phyloP scores from a whole-genome alignment of 495 filamentous ascomycete species.

The Podospora pseudoanserina region DNA sequence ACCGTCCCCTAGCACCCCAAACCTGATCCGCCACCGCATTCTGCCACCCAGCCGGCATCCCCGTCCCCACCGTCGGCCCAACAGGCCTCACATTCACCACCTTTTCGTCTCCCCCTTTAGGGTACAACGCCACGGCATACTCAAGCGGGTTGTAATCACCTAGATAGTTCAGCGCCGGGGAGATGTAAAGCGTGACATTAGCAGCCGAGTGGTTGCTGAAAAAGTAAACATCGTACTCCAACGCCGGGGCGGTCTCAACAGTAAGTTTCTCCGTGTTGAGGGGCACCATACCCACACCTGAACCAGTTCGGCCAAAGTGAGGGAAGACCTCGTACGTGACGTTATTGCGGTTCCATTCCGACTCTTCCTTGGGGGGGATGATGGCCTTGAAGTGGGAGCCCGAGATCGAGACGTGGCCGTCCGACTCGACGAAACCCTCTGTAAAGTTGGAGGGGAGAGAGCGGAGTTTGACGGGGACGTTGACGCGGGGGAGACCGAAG shows the following conservation, averaged over 20 bases:
- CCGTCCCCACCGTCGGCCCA: constrained; percentile 41
- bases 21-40: constrained; percentile 54
- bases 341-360: constrained; percentile 31
- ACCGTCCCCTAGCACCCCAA: constrained; percentile 51
- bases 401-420: constrained; percentile 59
- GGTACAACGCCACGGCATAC: constrained; percentile 55
- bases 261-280: constrained; percentile 48
- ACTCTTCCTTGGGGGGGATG: constrained; percentile 36
- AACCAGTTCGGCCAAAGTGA: constrained; percentile 55
- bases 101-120: constrained; percentile 24
- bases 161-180: constrained; percentile 57
- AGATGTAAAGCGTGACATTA: constrained; percentile 61
- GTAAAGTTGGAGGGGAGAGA: constrained; percentile 52
- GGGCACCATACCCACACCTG: constrained; percentile 55
- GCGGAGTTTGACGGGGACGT: constrained; percentile 57
- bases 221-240: constrained; percentile 65
- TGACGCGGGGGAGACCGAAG: constrained; percentile 48
- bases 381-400: constrained; percentile 50
- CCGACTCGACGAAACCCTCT: constrained; percentile 62
- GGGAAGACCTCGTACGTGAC: constrained; percentile 52
- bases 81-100: constrained; percentile 50
- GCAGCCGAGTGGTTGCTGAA: constrained; percentile 52
- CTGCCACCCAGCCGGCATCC: constrained; percentile 56
- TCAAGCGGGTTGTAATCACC: constrained; percentile 56
- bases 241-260: constrained; percentile 46